Base-by-base conservation (phyloP, 1,284 basidiomycete genomes). In the Marasmius tenuissimus region DNA sequence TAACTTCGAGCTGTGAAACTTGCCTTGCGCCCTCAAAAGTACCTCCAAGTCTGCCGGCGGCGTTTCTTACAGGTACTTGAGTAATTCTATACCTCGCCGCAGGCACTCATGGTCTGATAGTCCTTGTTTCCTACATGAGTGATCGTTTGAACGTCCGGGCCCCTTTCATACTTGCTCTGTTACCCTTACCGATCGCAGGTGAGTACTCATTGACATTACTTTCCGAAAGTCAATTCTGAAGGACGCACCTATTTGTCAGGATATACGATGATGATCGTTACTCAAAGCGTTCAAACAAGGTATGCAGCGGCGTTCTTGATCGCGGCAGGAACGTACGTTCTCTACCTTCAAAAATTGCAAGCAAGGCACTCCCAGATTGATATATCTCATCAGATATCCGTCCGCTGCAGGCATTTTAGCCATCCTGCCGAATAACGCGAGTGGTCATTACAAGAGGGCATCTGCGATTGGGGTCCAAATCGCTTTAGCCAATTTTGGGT, bases 401-500 rank as follows among this genome's bases (percentile, higher is more conserved):
- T 81, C 80, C 51, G 81, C 74, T 37, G 84, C 85, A 9, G 82
- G 82, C 61, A 84, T 86, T 51, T 69, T 86, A 49, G 84, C 85
- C 0, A 85, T 86, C 58, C 72, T 86, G 4, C 84, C 85, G 4
- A 86, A 86, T 67, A 87, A 87, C 66, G 81, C 76, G 59, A 78
- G 80, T 9, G 85, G 85, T 0, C 84, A 86, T 68, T 86, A 85
- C 70, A 87, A 87, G 73, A 82, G 82, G 60, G 84, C 85, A 1
- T 85, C 85, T 0, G 80, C 85, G 1, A 83, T 82, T 9, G 85
- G 78, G 2, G 69, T 86, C 6, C 84, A 85, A 63, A 71, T 85
- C 2, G 84, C 83, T 10, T 71, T 86, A 37, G 79, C 83, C 4
- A 86, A 86, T 62, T 71, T 74, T 42, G 83, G 83, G 84, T 84